Evolutionary conservation across 139 green algal genomes (phyloP).

Genomic region (Pycnococcus provasolii): DNA sequence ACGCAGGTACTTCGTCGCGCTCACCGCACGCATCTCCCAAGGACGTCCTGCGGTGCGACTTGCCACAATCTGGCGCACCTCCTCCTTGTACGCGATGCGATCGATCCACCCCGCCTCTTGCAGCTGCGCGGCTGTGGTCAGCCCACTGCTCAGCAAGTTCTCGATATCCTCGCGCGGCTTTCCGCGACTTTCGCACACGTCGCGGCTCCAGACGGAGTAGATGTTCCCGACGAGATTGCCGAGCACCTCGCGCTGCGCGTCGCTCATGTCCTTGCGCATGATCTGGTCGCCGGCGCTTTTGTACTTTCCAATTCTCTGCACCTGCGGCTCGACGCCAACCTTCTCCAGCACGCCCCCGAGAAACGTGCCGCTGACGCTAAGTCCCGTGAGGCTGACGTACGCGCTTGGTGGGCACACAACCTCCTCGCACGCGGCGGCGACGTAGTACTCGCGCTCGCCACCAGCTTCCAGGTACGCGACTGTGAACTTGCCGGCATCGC

Average conservation of each 20-base stretch:
- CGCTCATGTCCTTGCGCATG: conserved; percentile 67
- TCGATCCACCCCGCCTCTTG: conserved; percentile 51
- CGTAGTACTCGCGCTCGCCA: conserved; percentile 84
- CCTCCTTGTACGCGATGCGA: conserved; percentile 73
- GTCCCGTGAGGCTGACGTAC: conserved; percentile 60
- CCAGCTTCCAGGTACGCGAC: conserved; percentile 71
- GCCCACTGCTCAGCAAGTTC: conserved; percentile 60
- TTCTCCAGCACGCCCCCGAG: conserved; percentile 77
- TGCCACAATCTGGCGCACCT: conserved; percentile 54
- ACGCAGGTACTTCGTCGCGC: no score
- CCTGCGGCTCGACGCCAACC: conserved; percentile 73
- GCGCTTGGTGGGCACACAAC: conserved; percentile 71
- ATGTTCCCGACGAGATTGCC: conserved; percentile 74
- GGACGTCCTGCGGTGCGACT: conserved; percentile 46
- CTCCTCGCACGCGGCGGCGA: conserved; percentile 69
- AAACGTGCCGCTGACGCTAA: conserved; percentile 49
- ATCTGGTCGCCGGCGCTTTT: conserved; percentile 87
- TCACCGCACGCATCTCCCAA: neutral
- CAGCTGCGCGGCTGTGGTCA: conserved; percentile 57
- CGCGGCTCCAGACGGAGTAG: conserved; percentile 45
- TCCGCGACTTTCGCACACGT: neutral
- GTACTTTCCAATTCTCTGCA: conserved; percentile 78
- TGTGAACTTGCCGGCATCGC: conserved; percentile 64
- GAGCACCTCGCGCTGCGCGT: conserved; percentile 63
- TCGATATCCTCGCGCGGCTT: conserved; percentile 50